Conservation (phyloP, 208 protist species). For the Entamoeba histolytica region DNA sequence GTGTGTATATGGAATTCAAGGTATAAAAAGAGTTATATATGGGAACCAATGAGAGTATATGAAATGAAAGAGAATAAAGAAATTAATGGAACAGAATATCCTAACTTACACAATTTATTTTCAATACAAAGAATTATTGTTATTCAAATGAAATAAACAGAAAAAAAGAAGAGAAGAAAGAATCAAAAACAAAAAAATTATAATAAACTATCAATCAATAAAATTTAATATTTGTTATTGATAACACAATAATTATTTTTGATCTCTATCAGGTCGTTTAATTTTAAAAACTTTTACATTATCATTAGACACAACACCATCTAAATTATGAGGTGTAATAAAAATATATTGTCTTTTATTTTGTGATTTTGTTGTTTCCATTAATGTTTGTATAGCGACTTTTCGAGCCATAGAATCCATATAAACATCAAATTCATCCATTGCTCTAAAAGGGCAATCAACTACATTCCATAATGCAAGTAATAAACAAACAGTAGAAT, state of each 20-base stretch:
- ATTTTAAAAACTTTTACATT: not conserved
- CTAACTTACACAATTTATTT: too few species aligned
- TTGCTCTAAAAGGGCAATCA: not conserved
- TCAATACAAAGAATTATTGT: too few species aligned
- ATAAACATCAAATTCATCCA: constrained; percentile 20
- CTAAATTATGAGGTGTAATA: not conserved
- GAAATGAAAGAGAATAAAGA: too few species aligned
- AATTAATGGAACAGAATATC: too few species aligned
- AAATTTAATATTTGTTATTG: too few species aligned
- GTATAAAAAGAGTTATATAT: too few species aligned
- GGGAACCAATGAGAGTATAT: too few species aligned
- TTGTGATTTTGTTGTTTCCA: not conserved
- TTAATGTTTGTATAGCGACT: not conserved
- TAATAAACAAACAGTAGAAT: constrained; percentile 7
- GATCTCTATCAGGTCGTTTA: not conserved
- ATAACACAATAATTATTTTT: not conserved
- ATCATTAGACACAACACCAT: not conserved
- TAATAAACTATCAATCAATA: too few species aligned
- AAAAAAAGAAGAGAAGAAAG: too few species aligned
- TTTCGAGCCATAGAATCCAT: not conserved
- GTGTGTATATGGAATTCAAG: too few species aligned
- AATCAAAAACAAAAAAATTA: too few species aligned
- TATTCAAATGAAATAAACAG: too few species aligned
- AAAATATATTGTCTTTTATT: not conserved
- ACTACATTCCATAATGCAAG: not conserved